Evolutionary conservation across 805 yeast species (phyloP), one percentile per base, ranked within the genome.

Genomic region (Zygosaccharomyces pseudorouxii): DNA sequence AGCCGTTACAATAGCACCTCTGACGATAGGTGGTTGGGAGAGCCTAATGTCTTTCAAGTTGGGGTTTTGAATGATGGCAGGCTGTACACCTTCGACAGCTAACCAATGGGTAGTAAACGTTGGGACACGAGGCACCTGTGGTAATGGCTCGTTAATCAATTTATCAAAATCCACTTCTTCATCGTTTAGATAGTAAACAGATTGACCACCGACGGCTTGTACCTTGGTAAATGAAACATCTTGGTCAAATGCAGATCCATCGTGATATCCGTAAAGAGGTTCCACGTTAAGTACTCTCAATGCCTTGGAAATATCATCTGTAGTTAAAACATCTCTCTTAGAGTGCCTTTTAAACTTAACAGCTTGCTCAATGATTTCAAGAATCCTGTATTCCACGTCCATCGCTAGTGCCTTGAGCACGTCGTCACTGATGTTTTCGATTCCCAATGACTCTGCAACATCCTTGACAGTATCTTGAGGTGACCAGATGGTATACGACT

Each of bases 311-410:
- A 93, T 79, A 68, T 93, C 99, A 39, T 78, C 76, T 0, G 96
- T 87, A 23, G 89, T 81, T 31, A 93, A 71, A 0, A 86, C 78
- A 51, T 86, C 84, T 41, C 98, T 74, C 67, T 90, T 92, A 23
- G 93, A 81, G 67, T 93, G 97, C 57, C 97, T 78, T 92, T 92
- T 93, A 68, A 92, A 92, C 67, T 93, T 93, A 48, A 86, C 81
- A 18, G 99, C 98, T 55, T 93, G 96, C 65, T 93, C 99, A 51
- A 95, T 72, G 35, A 93, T 86, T 69, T 93, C 98, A 65, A 92
- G 92, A 55, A 93, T 87, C 53, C 99, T 79, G 66, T 95, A 93
- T 70, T 93, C 99, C n/a, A 93, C 95, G 65, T 93, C 99, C 99
- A 93, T 93, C 5, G 99, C 98, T 52, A 93, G 72, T 53, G 93